These are phyloP conservation scores for Calonectria hawksworthii DNA, from an alignment of 2,329 filamentous ascomycete species.

Conservation along the genomic window DNA sequence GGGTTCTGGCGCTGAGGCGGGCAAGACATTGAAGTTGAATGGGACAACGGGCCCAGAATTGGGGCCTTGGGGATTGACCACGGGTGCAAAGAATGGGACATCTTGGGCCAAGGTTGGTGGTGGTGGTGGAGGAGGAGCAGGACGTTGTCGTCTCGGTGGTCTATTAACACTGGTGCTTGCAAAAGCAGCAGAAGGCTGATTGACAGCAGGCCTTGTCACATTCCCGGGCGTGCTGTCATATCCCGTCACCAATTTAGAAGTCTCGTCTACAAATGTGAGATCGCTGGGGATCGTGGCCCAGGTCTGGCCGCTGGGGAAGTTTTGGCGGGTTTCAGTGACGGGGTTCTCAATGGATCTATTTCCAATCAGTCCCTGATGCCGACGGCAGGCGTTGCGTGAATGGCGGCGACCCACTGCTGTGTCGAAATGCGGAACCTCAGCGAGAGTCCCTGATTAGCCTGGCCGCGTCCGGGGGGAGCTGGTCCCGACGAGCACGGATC, in stretches of 20 bases:
- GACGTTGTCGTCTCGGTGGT: background rate
- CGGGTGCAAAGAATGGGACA: background rate
- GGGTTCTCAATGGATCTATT: background rate
- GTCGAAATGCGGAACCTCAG: constrained; percentile 2
- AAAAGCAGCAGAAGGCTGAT: background rate
- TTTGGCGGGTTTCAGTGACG: background rate
- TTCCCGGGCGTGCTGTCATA: background rate
- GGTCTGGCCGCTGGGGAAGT: background rate
- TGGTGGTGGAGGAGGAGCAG: background rate
- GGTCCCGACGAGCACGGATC: background rate
- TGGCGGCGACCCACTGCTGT: background rate
- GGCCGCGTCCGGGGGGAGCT: background rate
- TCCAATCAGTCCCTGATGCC: background rate
- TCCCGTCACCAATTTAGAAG: background rate
- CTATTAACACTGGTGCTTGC: background rate
- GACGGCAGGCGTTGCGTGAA: background rate
- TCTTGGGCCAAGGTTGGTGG: too few species aligned
- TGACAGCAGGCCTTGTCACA: background rate
- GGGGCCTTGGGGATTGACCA: background rate
- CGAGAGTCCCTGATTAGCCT: background rate
- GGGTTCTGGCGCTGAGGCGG: background rate
- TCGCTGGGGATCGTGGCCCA: background rate
- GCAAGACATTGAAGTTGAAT: background rate
- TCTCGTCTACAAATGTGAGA: background rate
- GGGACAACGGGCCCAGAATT: too few species aligned